Evolutionary conservation across 257 asterid genomes (phyloP), one percentile per base, ranked within the genome.

Genomic region (Plantago major): DNA sequence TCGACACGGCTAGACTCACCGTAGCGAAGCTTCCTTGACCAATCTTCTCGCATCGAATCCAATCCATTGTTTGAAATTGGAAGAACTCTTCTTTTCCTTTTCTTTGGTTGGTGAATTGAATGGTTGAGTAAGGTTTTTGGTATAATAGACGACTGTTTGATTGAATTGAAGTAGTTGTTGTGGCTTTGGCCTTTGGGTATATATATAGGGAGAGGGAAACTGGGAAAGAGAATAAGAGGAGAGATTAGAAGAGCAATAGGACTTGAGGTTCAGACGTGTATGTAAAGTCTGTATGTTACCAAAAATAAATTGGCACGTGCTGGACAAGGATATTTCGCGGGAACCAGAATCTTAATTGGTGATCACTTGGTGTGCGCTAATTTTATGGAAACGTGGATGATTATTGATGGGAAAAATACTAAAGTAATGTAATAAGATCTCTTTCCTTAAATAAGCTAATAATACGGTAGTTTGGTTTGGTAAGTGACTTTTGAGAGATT

Each of bases 11-110:
- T 50, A 83, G 56, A 60, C 48, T 67, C 57, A 83, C 85, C 56
- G 67, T 78, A 14, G 80, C 90, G 43, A 83, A 83, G 68, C 85
- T 76, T 1, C 90, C 90, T 37, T 74, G 76, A 2, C 87, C 90
- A 19, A 83, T 40, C 42, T 56, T 62, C 7, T 74, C 75, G 63
- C 90, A 82, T 60, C 84, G 77, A 64, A 76, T 46, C 90, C 87
- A 80, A 53, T 83, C 76, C 90, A 83, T 82, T 62, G 3, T 38
- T 7, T 17, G 40, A 55, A 1, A n/a, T 28, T 7, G n/a, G n/a
- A n/a, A 37, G 12, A 0, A 6, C 3, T 11, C 9, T 4, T 11
- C 10, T 43, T 9, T 43, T 43, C 6, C 9, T 18, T 19, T n/a
- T 7, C 0, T 9, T 40, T 11, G 13, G 6, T 22, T 7, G 37